These are phyloP conservation scores for Penicillium cinerascens DNA, from an alignment of 495 filamentous ascomycete genomes.

Conservation along the genomic window DNA sequence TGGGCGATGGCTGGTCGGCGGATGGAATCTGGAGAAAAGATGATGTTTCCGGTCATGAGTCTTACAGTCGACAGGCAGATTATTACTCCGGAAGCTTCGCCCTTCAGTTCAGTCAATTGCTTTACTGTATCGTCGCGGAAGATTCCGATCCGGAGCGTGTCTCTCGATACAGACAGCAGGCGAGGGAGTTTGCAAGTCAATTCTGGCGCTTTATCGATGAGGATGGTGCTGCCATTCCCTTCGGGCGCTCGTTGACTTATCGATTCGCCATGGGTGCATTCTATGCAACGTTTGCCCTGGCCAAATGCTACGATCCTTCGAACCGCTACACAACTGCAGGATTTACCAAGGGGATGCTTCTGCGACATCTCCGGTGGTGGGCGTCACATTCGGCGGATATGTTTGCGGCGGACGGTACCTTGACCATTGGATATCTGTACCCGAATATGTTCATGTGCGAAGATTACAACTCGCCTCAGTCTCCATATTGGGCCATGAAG, in stretches of 20 bases:
- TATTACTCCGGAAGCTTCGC: constrained; percentile 26
- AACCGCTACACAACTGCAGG: constrained; percentile 55
- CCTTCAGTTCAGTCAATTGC: constrained; percentile 18
- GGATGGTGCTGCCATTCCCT: constrained; percentile 49
- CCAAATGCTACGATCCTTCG: constrained; percentile 48
- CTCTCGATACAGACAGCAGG: constrained; percentile 60
- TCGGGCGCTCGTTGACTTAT: constrained; percentile 68
- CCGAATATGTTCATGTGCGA: constrained; percentile 28
- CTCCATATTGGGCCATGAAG: constrained; percentile 69
- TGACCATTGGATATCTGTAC: constrained; percentile 71
- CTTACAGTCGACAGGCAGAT: constrained; percentile 16
- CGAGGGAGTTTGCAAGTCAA: constrained; percentile 55
- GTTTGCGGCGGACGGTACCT: constrained; percentile 52
- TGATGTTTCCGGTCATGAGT: background rate
- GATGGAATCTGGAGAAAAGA: constrained; percentile 58
- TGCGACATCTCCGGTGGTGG: constrained; percentile 73
- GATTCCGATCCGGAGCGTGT: constrained; percentile 34
- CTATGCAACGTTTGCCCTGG: constrained; percentile 67
- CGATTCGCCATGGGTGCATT: constrained; percentile 73
- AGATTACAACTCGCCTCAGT: constrained; percentile 16
- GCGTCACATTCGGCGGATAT: constrained; percentile 60
- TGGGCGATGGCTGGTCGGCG: constrained; percentile 69
- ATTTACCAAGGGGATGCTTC: constrained; percentile 66
- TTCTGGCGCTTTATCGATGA: constrained; percentile 61
- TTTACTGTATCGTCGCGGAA: constrained; percentile 12